Conservation (phyloP, 441 rosid species). For the Macaranga tanarius region DNA sequence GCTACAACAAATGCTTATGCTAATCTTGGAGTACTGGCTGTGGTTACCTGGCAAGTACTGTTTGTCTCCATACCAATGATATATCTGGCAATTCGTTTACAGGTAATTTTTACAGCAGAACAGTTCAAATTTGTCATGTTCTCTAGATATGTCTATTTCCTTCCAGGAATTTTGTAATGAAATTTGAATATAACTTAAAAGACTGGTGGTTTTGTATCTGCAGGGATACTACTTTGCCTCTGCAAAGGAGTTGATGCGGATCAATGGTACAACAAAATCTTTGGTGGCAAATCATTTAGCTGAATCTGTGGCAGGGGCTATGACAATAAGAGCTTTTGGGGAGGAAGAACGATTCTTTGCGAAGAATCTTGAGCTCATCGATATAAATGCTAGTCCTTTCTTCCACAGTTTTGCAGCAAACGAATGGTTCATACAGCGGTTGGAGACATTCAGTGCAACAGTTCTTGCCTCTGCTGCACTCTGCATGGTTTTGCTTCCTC, state of each 20-base stretch:
- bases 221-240: conserved; percentile 81
- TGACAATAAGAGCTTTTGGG: conserved; percentile 82
- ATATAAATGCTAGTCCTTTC: conserved; percentile 85
- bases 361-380: conserved; percentile 65
- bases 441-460: conserved; percentile 69
- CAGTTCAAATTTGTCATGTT: too few relatives aligned
- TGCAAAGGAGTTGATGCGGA: conserved; percentile 88
- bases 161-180: not conserved
- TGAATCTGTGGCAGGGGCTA: conserved; percentile 86
- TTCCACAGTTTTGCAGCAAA: conserved; percentile 81
- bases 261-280: conserved; percentile 88
- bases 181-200: not conserved
- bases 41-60: conserved; percentile 92
- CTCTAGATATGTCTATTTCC: not conserved
- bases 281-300: conserved; percentile 86
- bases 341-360: conserved; percentile 81
- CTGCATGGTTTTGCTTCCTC: conserved; percentile 90
- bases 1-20: conserved; percentile 56
- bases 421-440: conserved; percentile 87
- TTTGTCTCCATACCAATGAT: conserved; percentile 83
- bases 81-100: conserved; percentile 61
- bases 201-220: not conserved
- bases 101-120: conserved; percentile 46
- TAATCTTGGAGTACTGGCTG: conserved; percentile 78
- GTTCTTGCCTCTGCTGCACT: conserved; percentile 82